A percentile compares a stretch with the other conserved stretches of the same genome.
phyloP scores from a whole-genome alignment of 257 asterid species.

The Solanum chmielewskii region DNA sequence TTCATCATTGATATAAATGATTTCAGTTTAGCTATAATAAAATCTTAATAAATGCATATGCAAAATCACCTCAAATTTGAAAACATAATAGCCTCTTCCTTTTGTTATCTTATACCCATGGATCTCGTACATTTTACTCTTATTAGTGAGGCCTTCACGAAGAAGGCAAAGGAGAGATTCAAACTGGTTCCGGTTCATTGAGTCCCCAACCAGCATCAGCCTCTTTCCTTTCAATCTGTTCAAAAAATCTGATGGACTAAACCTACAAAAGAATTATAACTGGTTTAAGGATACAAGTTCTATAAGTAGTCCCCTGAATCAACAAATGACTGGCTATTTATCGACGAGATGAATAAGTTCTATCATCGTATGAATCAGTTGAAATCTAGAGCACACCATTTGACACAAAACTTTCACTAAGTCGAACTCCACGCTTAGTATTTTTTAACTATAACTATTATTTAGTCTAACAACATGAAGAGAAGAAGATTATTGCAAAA shows the following conservation, averaged over 20 bases:
- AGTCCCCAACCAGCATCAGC: slow-evolving; percentile 93
- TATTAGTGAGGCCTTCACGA: slow-evolving; percentile 60
- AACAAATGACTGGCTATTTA: not conserved
- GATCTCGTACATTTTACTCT: slow-evolving; percentile 80
- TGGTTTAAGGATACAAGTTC: not conserved
- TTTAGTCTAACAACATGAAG: not conserved
- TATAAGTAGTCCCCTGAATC: not conserved
- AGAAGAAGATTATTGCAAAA: not conserved
- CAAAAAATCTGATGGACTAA: slow-evolving; percentile 79
- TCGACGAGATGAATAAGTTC: not conserved
- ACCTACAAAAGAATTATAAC: slow-evolving; percentile 31
- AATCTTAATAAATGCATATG: not conserved
- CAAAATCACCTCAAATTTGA: slow-evolving; percentile 72
- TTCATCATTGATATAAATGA: not conserved
- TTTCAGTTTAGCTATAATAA: not conserved
- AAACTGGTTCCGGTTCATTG: slow-evolving; percentile 95
- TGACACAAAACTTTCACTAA: not conserved
- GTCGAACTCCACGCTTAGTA: not conserved
- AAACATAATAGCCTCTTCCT: slow-evolving; percentile 82
- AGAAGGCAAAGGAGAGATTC: slow-evolving; percentile 88
- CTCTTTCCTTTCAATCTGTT: slow-evolving; percentile 76
- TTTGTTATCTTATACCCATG: slow-evolving; percentile 83
- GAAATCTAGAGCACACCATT: not conserved
- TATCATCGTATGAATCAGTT: not conserved
- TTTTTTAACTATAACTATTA: not conserved